Conservation (phyloP, 78 protist species). For the slime mould (Dictyostelium discoideum) region DNA sequence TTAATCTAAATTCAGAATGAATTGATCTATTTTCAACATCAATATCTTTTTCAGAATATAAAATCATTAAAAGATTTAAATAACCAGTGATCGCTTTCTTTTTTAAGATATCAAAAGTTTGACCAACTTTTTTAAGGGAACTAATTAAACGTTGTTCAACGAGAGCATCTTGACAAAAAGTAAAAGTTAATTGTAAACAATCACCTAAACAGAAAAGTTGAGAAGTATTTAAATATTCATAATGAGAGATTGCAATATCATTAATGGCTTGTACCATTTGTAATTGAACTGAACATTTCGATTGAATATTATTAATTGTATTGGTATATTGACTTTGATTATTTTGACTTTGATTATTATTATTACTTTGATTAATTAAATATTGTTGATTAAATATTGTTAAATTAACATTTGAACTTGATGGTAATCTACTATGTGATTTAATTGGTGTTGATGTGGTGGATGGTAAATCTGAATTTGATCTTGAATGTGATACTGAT, state of each 20-base stretch:
- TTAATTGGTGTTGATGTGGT: not conserved
- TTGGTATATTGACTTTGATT: not conserved
- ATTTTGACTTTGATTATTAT: not conserved
- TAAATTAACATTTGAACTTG: not conserved
- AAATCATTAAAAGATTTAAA: constrained; percentile 50
- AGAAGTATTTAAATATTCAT: constrained; percentile 65
- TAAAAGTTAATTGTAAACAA: constrained; percentile 50
- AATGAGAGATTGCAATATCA: constrained; percentile 83
- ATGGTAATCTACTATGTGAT: constrained; percentile 7
- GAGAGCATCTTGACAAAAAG: constrained; percentile 30
- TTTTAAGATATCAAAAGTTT: constrained; percentile 48
- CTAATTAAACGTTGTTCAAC: constrained; percentile 1
- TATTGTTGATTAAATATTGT: not conserved
- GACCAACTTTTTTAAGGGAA: constrained; percentile 3
- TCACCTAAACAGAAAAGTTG: constrained; percentile 69
- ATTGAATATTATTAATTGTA: constrained; percentile 27
- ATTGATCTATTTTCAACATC: constrained; percentile 55
- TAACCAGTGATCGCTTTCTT: constrained; percentile 63
- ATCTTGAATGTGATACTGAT: not conserved
- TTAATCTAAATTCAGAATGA: constrained; percentile 50
- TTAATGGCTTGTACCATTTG: constrained; percentile 81
- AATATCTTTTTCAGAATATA: constrained; percentile 43
- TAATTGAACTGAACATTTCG: constrained; percentile 68
- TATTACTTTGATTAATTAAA: not conserved
- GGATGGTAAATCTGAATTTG: not conserved